These are phyloP conservation scores for Pseudogymnoascus sp. DNA, from an alignment of 2,329 filamentous ascomycete genomes.

Conservation along the genomic window DNA sequence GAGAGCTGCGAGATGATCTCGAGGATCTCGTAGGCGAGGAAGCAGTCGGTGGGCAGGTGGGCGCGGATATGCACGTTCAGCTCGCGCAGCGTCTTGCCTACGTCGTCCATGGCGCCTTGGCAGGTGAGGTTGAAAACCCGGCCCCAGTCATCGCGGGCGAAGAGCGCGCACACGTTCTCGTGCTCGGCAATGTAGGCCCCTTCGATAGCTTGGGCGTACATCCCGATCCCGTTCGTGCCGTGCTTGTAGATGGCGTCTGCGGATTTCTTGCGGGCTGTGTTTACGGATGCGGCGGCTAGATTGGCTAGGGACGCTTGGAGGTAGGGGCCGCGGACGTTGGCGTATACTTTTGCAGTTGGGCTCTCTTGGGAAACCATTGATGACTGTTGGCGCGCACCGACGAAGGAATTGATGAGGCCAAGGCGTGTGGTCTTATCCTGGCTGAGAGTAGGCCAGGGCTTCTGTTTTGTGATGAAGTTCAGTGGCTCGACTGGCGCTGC, in stretches of 20 bases:
- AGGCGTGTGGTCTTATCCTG: conserved; percentile 69
- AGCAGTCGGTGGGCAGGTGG: conserved; percentile 85
- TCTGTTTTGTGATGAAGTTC: conserved; percentile 85
- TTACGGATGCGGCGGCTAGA: conserved; percentile 75
- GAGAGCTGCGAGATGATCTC: conserved; percentile 79
- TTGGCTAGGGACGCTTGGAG: conserved; percentile 76
- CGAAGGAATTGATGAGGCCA: conserved; percentile 68
- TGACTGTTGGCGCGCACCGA: conserved; percentile 51
- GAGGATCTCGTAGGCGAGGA: conserved; percentile 88
- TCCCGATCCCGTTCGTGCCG: conserved; percentile 84
- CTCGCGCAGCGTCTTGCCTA: conserved; percentile 77
- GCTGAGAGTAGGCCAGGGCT: conserved; percentile 71
- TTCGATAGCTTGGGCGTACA: conserved; percentile 81
- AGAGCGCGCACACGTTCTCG: conserved; percentile 81
- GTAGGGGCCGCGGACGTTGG: conserved; percentile 79
- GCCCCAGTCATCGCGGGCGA: conserved; percentile 76
- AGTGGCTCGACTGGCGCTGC: conserved; percentile 77
- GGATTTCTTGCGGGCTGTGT: conserved; percentile 69
- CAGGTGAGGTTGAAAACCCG: conserved; percentile 71
- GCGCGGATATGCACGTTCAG: conserved; percentile 82
- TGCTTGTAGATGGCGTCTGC: conserved; percentile 76
- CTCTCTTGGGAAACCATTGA: conserved; percentile 44
- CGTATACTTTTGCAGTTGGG: conserved; percentile 72
- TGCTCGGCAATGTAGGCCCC: conserved; percentile 82
- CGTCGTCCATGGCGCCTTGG: conserved; percentile 67